Evolutionary conservation across 2,329 filamentous ascomycete species (phyloP).

Genomic region (Phialophora macrospora): DNA sequence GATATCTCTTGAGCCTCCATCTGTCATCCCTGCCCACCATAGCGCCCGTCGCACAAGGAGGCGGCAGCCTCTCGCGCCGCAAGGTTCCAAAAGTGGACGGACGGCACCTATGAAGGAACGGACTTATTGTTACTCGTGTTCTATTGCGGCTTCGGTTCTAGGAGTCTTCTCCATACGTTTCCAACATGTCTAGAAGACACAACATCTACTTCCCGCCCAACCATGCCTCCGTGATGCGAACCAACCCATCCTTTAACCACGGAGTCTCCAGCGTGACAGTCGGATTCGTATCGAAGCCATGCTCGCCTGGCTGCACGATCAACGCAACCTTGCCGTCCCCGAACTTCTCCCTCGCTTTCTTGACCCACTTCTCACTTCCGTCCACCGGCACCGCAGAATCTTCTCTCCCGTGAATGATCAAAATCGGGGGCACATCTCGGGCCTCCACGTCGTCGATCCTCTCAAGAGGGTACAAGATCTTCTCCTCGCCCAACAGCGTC

Average conservation of each 20-base stretch:
- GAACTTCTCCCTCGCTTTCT: slow-evolving; percentile 3
- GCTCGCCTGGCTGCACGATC: slow-evolving; percentile 10
- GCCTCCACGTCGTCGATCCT: slow-evolving; percentile 6
- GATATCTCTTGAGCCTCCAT: too few relatives aligned
- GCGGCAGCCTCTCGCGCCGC: too few relatives aligned
- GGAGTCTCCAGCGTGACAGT: slow-evolving; percentile 4
- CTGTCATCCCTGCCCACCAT: too few relatives aligned
- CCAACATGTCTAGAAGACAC: neutral
- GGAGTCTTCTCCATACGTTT: neutral
- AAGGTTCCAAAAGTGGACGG: neutral
- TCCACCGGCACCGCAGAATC: slow-evolving; percentile 16
- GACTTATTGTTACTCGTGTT: neutral
- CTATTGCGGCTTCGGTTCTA: neutral
- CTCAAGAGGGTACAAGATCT: slow-evolving; percentile 13
- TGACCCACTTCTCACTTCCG: slow-evolving; percentile 15
- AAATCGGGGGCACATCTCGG: neutral
- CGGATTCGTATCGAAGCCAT: slow-evolving; percentile 12
- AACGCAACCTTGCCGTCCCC: slow-evolving; percentile 5
- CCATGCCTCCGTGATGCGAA: slow-evolving; percentile 6
- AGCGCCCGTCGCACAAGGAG: too few relatives aligned
- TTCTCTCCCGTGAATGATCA: slow-evolving; percentile 13
- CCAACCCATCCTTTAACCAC: slow-evolving; percentile 10
- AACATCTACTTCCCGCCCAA: slow-evolving; percentile 1
- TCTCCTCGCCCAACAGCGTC: slow-evolving; percentile 17
- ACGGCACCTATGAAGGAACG: neutral